Evolutionary conservation across 129 eudicot genomes (phyloP).

Genomic region (Flaveria brownii): DNA sequence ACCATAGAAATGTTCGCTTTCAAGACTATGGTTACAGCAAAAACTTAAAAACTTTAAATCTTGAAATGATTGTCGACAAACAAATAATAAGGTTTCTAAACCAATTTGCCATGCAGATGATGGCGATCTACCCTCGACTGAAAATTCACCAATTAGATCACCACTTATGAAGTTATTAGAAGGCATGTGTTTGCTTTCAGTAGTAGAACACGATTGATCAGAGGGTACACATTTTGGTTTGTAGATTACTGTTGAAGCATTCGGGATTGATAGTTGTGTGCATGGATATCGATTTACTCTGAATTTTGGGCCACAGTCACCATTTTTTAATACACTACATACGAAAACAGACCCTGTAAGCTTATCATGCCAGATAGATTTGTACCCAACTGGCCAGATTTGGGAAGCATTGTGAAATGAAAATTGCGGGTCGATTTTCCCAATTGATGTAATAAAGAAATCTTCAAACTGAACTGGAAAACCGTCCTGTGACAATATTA

Average conservation of each 20-base stretch:
- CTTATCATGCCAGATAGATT: constrained; percentile 90
- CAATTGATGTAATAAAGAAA: constrained; percentile 62
- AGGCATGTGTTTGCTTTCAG: constrained; percentile 30
- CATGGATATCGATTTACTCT: constrained; percentile 73
- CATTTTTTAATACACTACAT: constrained; percentile 69
- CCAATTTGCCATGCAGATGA: constrained; percentile 72
- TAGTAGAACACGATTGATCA: constrained; percentile 30
- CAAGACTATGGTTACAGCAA: constrained; percentile 60
- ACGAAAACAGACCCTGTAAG: constrained; percentile 79
- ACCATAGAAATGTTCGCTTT: constrained; percentile 22
- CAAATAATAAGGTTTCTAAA: constrained; percentile 46
- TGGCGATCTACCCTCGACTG: constrained; percentile 68
- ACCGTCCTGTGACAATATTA: constrained; percentile 48
- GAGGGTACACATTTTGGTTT: constrained; percentile 30
- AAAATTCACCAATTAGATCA: constrained; percentile 66
- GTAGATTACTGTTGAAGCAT: constrained; percentile 61
- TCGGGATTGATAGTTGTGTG: constrained; percentile 58
- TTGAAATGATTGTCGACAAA: constrained; percentile 53
- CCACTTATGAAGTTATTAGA: constrained; percentile 33
- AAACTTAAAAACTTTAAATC: constrained; percentile 48
- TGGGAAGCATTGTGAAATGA: constrained; percentile 58
- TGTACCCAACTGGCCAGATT: constrained; percentile 93
- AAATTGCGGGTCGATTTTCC: constrained; percentile 64
- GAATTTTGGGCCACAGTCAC: constrained; percentile 65
- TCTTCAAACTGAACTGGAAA: constrained; percentile 86